Evolutionary conservation across 768 basidiomycete genomes (phyloP), one percentile per base, ranked within the genome.

Genomic region (Kwoniella botswanensis): DNA sequence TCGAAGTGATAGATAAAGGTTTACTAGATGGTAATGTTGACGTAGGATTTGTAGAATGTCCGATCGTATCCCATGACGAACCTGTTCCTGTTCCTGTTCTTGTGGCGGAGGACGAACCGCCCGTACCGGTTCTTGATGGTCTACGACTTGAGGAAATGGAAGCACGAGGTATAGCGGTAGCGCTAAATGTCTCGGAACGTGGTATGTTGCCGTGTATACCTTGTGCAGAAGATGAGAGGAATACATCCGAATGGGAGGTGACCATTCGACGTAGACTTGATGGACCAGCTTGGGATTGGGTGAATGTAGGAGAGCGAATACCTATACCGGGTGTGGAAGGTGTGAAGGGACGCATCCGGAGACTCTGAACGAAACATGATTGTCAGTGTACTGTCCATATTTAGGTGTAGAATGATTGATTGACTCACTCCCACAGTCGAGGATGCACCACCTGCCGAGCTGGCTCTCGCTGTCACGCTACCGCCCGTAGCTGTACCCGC

Each of bases 401-500:
- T 11, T n/a, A 65, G 50, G 46, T 24, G 12, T 13, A 17, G 24
- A 35, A 50, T 63, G 5, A 50, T 18, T 22, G n/a, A 9, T 11
- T 12, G 4, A 76, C 79, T 80, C 66, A 80, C 79, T 3, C 80
- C 81, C 18, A 83, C 67, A 13, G 82, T 82, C 4, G 81, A 81
- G 2, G 78, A 75, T 17, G 78, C 80, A 17, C 77, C 79, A 2
- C 79, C 71, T 1, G 79, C 71, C 15, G 78, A 80, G 63, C 81
- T 82, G 5, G 82, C 81, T 22, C 81, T 73, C 4, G 80, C 82
- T 0, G 81, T 82, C 6, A 81, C 69, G 62, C 81, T 82, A 3
- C 79, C 79, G 0, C 68, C 72, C 3, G 76, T 75, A 21, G 70
- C 74, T 3, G 82, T 82, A 12, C 76, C 80, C 0, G 78, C 64